Conservation (phyloP, 1,284 basidiomycete genomes). For the Moniliophthora roreri region DNA sequence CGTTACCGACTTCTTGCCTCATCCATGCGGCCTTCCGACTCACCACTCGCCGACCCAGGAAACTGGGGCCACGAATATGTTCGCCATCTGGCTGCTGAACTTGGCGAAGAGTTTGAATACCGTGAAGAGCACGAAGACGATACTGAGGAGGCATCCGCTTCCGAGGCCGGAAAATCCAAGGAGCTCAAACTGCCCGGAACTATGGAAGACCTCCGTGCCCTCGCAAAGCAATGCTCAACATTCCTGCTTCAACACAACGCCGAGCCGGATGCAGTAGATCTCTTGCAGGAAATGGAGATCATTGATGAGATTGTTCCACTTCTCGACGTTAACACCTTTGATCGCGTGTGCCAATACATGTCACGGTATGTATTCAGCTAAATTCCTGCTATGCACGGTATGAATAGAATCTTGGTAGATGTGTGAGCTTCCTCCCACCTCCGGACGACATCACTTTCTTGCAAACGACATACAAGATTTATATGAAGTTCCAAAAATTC, state of each 20-base stretch:
- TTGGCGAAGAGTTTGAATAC: slow-evolving; percentile 89
- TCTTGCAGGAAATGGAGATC: slow-evolving; percentile 93
- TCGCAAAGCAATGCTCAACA: slow-evolving; percentile 86
- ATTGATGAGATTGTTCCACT: slow-evolving; percentile 77
- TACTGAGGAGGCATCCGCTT: slow-evolving; percentile 27
- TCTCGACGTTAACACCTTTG: slow-evolving; percentile 88
- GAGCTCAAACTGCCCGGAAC: slow-evolving; percentile 39
- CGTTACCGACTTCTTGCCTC: slow-evolving; percentile 86
- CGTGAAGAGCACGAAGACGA: slow-evolving; percentile 51
- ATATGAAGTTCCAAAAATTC: slow-evolving; percentile 86
- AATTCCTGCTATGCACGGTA: neutral
- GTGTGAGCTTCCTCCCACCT: slow-evolving; percentile 89
- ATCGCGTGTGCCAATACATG: slow-evolving; percentile 98
- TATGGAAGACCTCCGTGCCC: slow-evolving; percentile 71
- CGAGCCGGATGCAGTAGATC: slow-evolving; percentile 97
- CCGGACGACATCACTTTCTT: slow-evolving; percentile 95
- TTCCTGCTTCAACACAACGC: slow-evolving; percentile 96
- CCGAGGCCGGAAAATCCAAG: slow-evolving; percentile 23
- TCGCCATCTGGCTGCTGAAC: slow-evolving; percentile 93
- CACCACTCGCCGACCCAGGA: slow-evolving; percentile 83
- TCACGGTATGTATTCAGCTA: slow-evolving; percentile 58
- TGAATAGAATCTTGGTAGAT: slow-evolving; percentile 48
- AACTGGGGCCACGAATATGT: slow-evolving; percentile 99
- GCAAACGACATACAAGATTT: slow-evolving; percentile 87
- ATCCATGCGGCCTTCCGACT: slow-evolving; percentile 62